These are phyloP conservation scores for Claviceps purpurea DNA, from an alignment of 2,329 filamentous ascomycete species.

Conservation along the genomic window DNA sequence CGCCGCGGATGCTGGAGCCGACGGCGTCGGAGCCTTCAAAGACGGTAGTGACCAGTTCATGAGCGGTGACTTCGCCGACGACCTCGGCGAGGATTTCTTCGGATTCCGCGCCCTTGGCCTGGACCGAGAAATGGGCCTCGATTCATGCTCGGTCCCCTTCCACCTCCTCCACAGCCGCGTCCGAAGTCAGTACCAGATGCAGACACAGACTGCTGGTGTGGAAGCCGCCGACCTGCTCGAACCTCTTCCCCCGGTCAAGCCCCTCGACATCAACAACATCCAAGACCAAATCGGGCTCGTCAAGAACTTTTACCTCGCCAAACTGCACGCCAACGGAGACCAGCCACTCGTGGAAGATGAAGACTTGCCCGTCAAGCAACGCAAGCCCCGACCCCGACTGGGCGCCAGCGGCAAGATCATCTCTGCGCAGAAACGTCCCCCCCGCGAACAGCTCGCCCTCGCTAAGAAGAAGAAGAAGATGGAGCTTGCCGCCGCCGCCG, in stretches of 20 bases:
- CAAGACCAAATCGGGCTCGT: slow-evolving; percentile 73
- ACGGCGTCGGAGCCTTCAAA: slow-evolving; percentile 84
- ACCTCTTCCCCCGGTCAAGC: slow-evolving; percentile 54
- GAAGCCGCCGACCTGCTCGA: slow-evolving; percentile 50
- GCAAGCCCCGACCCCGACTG: slow-evolving; percentile 53
- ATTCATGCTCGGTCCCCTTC: slow-evolving; percentile 79
- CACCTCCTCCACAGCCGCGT: slow-evolving; percentile 89
- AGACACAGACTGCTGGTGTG: slow-evolving; percentile 48
- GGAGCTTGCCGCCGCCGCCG: slow-evolving; percentile 39
- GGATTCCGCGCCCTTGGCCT: slow-evolving; percentile 92
- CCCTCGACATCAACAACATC: slow-evolving; percentile 68
- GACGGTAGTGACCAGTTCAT: slow-evolving; percentile 96
- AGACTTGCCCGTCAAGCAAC: slow-evolving; percentile 84
- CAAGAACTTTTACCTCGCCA: slow-evolving; percentile 81
- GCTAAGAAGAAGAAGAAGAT: slow-evolving; percentile 82
- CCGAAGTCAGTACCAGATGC: slow-evolving; percentile 69
- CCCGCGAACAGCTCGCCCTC: slow-evolving; percentile 69
- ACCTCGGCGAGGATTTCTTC: slow-evolving; percentile 97
- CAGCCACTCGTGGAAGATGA: slow-evolving; percentile 85
- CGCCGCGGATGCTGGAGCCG: slow-evolving; percentile 56
- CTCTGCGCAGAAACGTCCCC: slow-evolving; percentile 67
- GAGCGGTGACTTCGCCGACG: slow-evolving; percentile 91
- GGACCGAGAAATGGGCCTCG: slow-evolving; percentile 78
- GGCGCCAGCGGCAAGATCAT: slow-evolving; percentile 73
- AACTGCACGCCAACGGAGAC: slow-evolving; percentile 69